These are phyloP conservation scores for Passiflora organensis DNA, from an alignment of 345 rosid genomes.

Conservation along the genomic window DNA sequence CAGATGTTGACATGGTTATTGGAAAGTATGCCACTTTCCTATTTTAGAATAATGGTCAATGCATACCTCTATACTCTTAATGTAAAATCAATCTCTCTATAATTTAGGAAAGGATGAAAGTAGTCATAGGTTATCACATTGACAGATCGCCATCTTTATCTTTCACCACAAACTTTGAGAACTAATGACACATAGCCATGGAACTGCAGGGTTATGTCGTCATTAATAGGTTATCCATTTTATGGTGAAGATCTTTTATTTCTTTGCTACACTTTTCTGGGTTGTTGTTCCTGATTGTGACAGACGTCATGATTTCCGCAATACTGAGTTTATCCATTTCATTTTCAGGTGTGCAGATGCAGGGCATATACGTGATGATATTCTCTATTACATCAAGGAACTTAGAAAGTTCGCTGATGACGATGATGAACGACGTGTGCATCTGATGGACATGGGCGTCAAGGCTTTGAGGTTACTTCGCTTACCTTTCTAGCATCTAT, in stretches of 20 bases:
- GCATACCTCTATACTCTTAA: background rate
- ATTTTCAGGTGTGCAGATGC: slow-evolving; percentile 79
- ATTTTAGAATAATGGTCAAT: background rate
- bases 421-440: slow-evolving; percentile 61
- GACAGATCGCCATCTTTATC: background rate
- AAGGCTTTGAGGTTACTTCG: slow-evolving; percentile 79
- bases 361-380: slow-evolving; percentile 81
- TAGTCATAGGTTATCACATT: background rate
- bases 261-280: slow-evolving; percentile 1
- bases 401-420: slow-evolving; percentile 40
- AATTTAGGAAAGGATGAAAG: background rate
- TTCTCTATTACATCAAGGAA: slow-evolving; percentile 60
- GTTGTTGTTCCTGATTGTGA: background rate
- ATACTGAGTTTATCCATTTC: slow-evolving; percentile 15
- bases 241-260: background rate
- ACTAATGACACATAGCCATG: background rate
- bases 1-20: slow-evolving; percentile 66
- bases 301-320: background rate
- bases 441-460: slow-evolving; percentile 68
- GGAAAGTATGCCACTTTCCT: slow-evolving; percentile 47
- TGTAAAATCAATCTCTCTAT: background rate
- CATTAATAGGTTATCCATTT: background rate
- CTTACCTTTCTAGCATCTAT: too few relatives aligned
- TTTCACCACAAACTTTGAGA: background rate
- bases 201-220: background rate